Evolutionary conservation across 129 eudicot species (phyloP).

Genomic region (Helichrysum umbraculigerum): DNA sequence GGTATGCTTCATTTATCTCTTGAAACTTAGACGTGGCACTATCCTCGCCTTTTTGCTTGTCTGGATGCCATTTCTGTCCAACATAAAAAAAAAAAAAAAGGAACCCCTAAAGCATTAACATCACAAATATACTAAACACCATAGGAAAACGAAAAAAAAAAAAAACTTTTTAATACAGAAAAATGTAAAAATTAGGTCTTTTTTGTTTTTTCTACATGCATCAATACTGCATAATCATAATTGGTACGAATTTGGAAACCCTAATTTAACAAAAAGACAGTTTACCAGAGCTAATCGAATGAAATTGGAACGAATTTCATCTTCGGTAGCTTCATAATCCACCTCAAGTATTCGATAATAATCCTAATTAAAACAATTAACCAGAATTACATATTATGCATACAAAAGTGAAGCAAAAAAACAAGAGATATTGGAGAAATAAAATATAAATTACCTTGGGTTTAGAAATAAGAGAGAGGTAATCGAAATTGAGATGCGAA

Average conservation of each 20-base stretch:
- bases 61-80: conserved; percentile 95
- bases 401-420: not conserved
- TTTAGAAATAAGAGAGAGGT: conserved; percentile 54
- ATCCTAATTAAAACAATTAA: conserved; percentile 41
- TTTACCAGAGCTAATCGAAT: conserved; percentile 93
- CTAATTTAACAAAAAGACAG: not conserved
- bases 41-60: conserved; percentile 69
- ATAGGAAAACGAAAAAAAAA: not conserved
- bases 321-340: conserved; percentile 89
- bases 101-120: not conserved
- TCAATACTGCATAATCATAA: not conserved
- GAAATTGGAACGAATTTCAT: conserved; percentile 78
- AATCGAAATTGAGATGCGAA: conserved; percentile 57
- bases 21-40: conserved; percentile 74
- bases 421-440: not conserved
- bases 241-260: not conserved
- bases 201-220: not conserved
- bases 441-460: conserved; percentile 50
- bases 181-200: not conserved
- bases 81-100: not conserved
- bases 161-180: not conserved
- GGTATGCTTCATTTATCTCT: conserved; percentile 91
- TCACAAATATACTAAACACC: not conserved
- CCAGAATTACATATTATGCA: not conserved
- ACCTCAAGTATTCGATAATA: conserved; percentile 79